Evolutionary conservation across 1,284 basidiomycete genomes (phyloP).

Genomic region (Tilletiopsis washingtonensis): DNA sequence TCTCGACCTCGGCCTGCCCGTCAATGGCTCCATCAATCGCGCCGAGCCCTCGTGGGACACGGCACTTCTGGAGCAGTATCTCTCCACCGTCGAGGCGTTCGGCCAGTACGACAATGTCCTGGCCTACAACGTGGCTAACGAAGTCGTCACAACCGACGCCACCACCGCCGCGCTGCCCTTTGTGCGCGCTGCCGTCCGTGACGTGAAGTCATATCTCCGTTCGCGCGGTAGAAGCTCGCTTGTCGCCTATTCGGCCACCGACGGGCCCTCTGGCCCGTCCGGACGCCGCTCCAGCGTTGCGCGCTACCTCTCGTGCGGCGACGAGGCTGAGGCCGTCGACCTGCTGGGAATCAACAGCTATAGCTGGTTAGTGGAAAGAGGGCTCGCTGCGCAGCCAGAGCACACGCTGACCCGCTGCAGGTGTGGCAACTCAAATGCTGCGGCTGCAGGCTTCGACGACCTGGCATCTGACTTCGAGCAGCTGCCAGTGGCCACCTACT

Average conservation of each 20-base stretch:
- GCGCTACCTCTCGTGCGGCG: constrained; percentile 73
- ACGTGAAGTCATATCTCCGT: constrained; percentile 66
- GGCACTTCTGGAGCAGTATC: constrained; percentile 70
- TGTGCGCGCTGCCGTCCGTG: constrained; percentile 83
- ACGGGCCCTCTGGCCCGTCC: constrained; percentile 55
- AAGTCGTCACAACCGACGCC: constrained; percentile 61
- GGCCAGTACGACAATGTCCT: constrained; percentile 36
- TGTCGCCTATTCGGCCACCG: constrained; percentile 77
- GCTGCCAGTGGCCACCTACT: constrained; percentile 75
- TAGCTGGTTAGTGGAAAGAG: no score
- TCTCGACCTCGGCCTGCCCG: constrained; percentile 76
- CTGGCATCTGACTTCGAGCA: constrained; percentile 49
- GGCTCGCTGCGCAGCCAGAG: no score
- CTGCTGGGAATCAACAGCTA: constrained; percentile 58
- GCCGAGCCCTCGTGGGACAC: constrained; percentile 69
- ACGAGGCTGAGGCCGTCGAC: constrained; percentile 64
- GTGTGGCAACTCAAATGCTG: constrained; percentile 64
- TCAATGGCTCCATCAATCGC: constrained; percentile 79
- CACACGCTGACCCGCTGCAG: no score
- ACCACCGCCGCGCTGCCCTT: constrained; percentile 65
- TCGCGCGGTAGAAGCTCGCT: constrained; percentile 64
- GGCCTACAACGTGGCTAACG: constrained; percentile 77
- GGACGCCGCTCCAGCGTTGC: constrained; percentile 56
- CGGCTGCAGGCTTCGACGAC: constrained; percentile 52
- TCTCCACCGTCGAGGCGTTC: constrained; percentile 67